Conservation (phyloP, 1,284 basidiomycete genomes). For the Puccinia coronata region DNA sequence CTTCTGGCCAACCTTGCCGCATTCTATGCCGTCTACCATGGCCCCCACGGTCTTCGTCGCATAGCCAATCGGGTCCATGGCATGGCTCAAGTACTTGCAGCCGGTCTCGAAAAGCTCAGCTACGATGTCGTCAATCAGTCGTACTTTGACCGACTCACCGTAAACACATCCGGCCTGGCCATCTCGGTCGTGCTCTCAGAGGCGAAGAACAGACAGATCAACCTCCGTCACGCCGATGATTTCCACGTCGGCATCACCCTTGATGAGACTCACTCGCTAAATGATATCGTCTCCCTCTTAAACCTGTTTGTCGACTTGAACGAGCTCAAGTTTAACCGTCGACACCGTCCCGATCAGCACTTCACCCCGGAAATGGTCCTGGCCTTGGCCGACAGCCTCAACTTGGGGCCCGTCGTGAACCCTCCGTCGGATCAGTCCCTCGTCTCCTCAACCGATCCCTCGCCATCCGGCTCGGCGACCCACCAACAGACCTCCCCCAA, state of each 20-base stretch:
- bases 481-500: not conserved
- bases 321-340: conserved; percentile 52
- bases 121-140: conserved; percentile 65
- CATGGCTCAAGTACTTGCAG: conserved; percentile 78
- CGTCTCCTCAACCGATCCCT: conserved; percentile 32
- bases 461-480: not conserved
- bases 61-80: conserved; percentile 89
- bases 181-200: conserved; percentile 72
- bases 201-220: conserved; percentile 72
- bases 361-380: conserved; percentile 56
- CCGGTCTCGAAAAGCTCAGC: conserved; percentile 71
- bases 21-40: conserved; percentile 97
- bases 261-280: conserved; percentile 78
- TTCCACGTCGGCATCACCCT: conserved; percentile 81
- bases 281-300: conserved; percentile 67
- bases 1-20: conserved; percentile 95
- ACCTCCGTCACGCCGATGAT: conserved; percentile 78
- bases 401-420: conserved; percentile 49
- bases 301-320: conserved; percentile 72
- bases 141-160: conserved; percentile 93
- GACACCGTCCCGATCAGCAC: conserved; percentile 42
- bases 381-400: conserved; percentile 50
- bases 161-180: conserved; percentile 67
- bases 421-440: conserved; percentile 37
- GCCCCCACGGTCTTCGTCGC: conserved; percentile 77